Conservation (phyloP, 768 basidiomycete species). For the Lepiota subincarnata region DNA sequence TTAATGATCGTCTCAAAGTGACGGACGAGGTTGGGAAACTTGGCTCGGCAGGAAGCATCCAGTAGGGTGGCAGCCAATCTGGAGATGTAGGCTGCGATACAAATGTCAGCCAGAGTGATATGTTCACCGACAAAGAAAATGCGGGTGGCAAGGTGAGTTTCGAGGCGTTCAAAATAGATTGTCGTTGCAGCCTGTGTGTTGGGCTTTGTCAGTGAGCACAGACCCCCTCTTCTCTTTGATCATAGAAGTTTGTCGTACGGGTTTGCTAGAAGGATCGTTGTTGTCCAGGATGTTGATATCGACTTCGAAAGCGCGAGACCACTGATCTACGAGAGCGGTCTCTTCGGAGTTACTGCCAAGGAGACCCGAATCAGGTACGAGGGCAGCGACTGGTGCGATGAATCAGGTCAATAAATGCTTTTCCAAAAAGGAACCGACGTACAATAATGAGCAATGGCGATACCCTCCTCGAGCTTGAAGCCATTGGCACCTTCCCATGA, state of each 20-base stretch:
- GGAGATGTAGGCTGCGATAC: slow-evolving; percentile 55
- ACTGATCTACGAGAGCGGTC: slow-evolving; percentile 78
- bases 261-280: slow-evolving; percentile 71
- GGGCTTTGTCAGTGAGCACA: background rate
- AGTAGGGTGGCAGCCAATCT: slow-evolving; percentile 44
- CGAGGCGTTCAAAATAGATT: slow-evolving; percentile 50
- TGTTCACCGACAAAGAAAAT: slow-evolving; percentile 94
- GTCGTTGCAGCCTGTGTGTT: slow-evolving; percentile 53
- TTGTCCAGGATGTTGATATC: slow-evolving; percentile 32
- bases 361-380: slow-evolving; percentile 76
- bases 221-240: background rate
- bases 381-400: slow-evolving; percentile 57
- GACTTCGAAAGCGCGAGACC: slow-evolving; percentile 69
- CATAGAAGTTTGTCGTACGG: slow-evolving; percentile 34
- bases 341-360: slow-evolving; percentile 64
- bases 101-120: slow-evolving; percentile 89
- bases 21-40: slow-evolving; percentile 76
- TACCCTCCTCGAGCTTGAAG: slow-evolving; percentile 71
- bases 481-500: slow-evolving; percentile 75
- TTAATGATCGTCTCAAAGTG: slow-evolving; percentile 84
- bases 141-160: slow-evolving; percentile 62
- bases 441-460: slow-evolving; percentile 86
- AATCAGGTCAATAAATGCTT: slow-evolving; percentile 28
- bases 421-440: slow-evolving; percentile 38
- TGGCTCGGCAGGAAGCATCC: slow-evolving; percentile 56